phyloP scores from a whole-genome alignment of 495 filamentous ascomycete genomes.

The Oidiodendron maius region DNA sequence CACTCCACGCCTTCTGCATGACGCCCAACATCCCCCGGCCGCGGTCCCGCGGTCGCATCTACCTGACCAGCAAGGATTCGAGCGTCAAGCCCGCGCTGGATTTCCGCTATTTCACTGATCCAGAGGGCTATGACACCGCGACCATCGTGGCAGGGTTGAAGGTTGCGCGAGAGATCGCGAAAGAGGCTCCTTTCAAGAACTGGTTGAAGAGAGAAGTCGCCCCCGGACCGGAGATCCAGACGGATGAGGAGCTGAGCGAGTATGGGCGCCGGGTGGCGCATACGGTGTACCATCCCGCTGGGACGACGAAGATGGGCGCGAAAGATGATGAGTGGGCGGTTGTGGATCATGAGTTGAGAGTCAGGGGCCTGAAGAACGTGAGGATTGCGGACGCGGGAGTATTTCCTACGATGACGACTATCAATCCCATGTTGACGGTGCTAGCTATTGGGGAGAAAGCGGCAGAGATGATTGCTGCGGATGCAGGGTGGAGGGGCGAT shows the following conservation, averaged over 20 bases:
- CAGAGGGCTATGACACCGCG: slow-evolving; percentile 74
- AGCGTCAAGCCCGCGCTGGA: slow-evolving; percentile 73
- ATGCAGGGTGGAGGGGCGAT: slow-evolving; percentile 26
- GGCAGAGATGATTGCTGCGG: slow-evolving; percentile 53
- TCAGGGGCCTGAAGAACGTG: slow-evolving; percentile 46
- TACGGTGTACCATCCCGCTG: slow-evolving; percentile 82
- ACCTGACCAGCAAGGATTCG: slow-evolving; percentile 65
- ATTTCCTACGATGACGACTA: slow-evolving; percentile 53
- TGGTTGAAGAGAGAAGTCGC: slow-evolving; percentile 80
- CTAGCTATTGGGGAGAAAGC: slow-evolving; percentile 60
- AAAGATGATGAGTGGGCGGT: slow-evolving; percentile 56
- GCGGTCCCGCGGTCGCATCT: slow-evolving; percentile 66
- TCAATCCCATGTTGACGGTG: slow-evolving; percentile 60
- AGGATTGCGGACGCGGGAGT: slow-evolving; percentile 56
- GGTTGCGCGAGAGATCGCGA: slow-evolving; percentile 63
- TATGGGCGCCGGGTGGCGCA: slow-evolving; percentile 71
- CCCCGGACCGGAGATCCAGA: slow-evolving; percentile 60
- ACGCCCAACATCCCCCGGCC: slow-evolving; percentile 84
- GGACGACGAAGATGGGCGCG: slow-evolving; percentile 85
- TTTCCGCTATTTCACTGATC: slow-evolving; percentile 85
- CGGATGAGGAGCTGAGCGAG: slow-evolving; percentile 66
- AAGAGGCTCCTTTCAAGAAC: slow-evolving; percentile 64
- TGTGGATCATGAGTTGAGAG: slow-evolving; percentile 47
- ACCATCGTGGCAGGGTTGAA: slow-evolving; percentile 75
- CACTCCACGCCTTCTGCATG: slow-evolving; percentile 82